These are phyloP conservation scores for Sorghum bicolor DNA, from an alignment of 176 grass and related monocot genomes.

Conservation along the genomic window DNA sequence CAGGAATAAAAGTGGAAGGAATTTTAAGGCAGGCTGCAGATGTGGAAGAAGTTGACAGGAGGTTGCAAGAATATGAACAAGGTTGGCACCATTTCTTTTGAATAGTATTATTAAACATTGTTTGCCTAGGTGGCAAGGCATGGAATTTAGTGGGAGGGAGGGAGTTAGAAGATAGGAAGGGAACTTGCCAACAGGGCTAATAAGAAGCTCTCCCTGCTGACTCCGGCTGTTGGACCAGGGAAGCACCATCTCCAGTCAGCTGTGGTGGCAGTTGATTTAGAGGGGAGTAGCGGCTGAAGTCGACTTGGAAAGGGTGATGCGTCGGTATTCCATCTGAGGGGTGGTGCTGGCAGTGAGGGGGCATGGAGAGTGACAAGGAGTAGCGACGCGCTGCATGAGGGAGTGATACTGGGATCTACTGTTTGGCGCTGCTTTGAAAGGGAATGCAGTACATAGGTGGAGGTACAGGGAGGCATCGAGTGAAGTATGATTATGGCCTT, in stretches of 20 bases:
- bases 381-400: background rate
- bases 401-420: background rate
- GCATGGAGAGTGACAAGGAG: background rate
- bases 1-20: slow-evolving; percentile 94
- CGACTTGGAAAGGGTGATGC: background rate
- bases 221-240: background rate
- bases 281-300: background rate
- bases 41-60: slow-evolving; percentile 92
- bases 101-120: slow-evolving; percentile 15
- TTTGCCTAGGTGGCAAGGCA: background rate
- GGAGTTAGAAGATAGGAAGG: background rate
- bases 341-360: background rate
- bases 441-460: background rate
- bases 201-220: background rate
- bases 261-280: background rate
- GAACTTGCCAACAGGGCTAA: background rate
- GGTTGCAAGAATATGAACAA: slow-evolving; percentile 97
- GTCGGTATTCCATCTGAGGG: background rate
- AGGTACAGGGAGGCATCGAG: background rate
- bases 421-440: background rate
- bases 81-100: slow-evolving; percentile 51
- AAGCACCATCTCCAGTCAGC: background rate
- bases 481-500: background rate
- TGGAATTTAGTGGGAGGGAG: background rate
- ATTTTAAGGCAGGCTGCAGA: slow-evolving; percentile 97